Percentiles rank a stretch among this genome's conserved stretches.
Conservation (phyloP, 139 green algal genomes). For the Pleodorina starrii region DNA sequence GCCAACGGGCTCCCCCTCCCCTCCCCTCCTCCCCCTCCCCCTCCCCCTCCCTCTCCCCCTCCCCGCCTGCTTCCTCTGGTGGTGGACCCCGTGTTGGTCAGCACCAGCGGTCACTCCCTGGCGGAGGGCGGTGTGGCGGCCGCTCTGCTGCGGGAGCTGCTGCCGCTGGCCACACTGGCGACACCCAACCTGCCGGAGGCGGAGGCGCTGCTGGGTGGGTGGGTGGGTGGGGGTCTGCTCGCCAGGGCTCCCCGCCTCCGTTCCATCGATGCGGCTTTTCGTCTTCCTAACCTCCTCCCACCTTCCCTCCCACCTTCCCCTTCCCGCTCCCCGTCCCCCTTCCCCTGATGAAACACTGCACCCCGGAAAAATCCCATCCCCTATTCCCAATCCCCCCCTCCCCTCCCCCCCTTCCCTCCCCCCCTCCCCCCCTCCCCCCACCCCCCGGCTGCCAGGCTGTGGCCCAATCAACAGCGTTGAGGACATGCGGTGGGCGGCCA, state of each 20-base stretch:
- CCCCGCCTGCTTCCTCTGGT: slow-evolving; percentile 72
- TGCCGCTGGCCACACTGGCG: slow-evolving; percentile 87
- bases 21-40: too few species aligned
- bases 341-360: too few species aligned
- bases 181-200: slow-evolving; percentile 97
- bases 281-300: background rate
- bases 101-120: slow-evolving; percentile 89
- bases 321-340: background rate
- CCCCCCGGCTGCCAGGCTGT: background rate
- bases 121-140: slow-evolving; percentile 69
- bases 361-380: too few species aligned
- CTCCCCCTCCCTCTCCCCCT: background rate
- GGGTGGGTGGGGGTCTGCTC: background rate
- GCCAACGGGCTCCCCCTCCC: too few species aligned
- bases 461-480: slow-evolving; percentile 33
- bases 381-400: background rate
- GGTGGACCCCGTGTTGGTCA: slow-evolving; percentile 95
- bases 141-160: slow-evolving; percentile 74
- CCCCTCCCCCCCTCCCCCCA: background rate
- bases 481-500: slow-evolving; percentile 69
- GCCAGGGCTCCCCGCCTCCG: too few species aligned
- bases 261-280: too few species aligned
- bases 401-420: background rate
- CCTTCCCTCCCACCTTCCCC: background rate
- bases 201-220: slow-evolving; percentile 80